These are phyloP conservation scores for Fragilariopsis cylindrus DNA, from an alignment of 108 stramenopile species.

Conservation along the genomic window DNA sequence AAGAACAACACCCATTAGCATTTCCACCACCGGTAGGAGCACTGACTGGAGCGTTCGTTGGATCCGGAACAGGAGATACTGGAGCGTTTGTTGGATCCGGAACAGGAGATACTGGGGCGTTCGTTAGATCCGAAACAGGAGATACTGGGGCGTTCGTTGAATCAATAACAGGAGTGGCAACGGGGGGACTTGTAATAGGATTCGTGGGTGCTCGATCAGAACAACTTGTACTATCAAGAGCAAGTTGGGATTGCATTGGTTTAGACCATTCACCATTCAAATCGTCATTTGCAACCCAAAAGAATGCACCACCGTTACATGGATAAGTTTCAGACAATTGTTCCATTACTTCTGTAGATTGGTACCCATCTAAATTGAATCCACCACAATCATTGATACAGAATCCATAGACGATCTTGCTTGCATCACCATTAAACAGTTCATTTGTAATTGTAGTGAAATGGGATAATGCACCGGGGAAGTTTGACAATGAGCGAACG, in stretches of 20 bases:
- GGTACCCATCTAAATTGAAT: slow-evolving; percentile 33
- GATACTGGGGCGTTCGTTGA: neutral
- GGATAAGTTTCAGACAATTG: slow-evolving; percentile 19
- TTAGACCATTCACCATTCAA: slow-evolving; percentile 41
- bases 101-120: too few species aligned
- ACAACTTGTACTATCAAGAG: neutral
- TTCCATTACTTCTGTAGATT: slow-evolving; percentile 39
- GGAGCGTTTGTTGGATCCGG: too few species aligned
- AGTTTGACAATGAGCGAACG: neutral
- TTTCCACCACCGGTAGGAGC: too few species aligned
- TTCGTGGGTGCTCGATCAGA: neutral
- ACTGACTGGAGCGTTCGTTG: too few species aligned
- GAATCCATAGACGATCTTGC: slow-evolving; percentile 57
- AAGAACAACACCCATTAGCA: too few species aligned
- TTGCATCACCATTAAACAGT: slow-evolving; percentile 50
- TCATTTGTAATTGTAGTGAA: slow-evolving; percentile 41
- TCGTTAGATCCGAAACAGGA: neutral
- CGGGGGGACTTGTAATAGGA: neutral
- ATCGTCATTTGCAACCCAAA: slow-evolving; percentile 57
- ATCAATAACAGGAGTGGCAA: neutral
- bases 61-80: too few species aligned
- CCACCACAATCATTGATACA: slow-evolving; percentile 54
- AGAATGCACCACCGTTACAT: slow-evolving; percentile 62
- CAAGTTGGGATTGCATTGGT: slow-evolving; percentile 21
- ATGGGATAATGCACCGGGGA: slow-evolving; percentile 22